Conservation (phyloP, 2,329 filamentous ascomycete species). For the Albophoma yamanashiensis region DNA sequence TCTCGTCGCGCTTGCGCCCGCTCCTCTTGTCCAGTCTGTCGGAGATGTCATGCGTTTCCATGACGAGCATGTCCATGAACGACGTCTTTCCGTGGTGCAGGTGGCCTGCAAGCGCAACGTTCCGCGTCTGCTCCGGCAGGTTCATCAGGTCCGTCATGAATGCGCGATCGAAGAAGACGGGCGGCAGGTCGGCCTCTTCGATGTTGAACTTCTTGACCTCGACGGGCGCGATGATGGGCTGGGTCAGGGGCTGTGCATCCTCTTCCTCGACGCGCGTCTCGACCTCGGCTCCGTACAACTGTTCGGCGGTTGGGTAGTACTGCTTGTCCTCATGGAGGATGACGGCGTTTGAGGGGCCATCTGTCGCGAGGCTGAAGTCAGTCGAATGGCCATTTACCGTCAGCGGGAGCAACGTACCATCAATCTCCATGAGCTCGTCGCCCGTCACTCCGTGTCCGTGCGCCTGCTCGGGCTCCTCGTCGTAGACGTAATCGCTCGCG, state of each 20-base stretch:
- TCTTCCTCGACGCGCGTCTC: slow-evolving; percentile 96
- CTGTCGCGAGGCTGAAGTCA: slow-evolving; percentile 20
- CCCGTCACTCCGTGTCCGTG: slow-evolving; percentile 37
- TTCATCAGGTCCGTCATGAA: slow-evolving; percentile 97
- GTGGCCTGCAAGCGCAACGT: slow-evolving; percentile 85
- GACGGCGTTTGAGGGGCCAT: slow-evolving; percentile 91
- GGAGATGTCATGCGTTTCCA: slow-evolving; percentile 84
- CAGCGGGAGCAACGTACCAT: slow-evolving; percentile 41
- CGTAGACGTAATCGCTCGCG: slow-evolving; percentile 70
- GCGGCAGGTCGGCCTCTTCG: slow-evolving; percentile 82
- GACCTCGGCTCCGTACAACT: slow-evolving; percentile 89
- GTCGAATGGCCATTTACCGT: not conserved
- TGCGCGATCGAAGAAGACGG: slow-evolving; percentile 74
- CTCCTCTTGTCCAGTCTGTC: slow-evolving; percentile 70
- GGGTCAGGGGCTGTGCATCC: slow-evolving; percentile 82
- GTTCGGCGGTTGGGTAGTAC: slow-evolving; percentile 96
- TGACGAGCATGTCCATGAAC: slow-evolving; percentile 95
- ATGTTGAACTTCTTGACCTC: slow-evolving; percentile 94
- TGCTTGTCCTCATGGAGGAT: slow-evolving; percentile 98
- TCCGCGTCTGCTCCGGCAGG: slow-evolving; percentile 88
- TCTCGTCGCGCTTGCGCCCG: slow-evolving; percentile 75
- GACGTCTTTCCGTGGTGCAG: slow-evolving; percentile 97
- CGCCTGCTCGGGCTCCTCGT: slow-evolving; percentile 61
- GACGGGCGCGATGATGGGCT: slow-evolving; percentile 89
- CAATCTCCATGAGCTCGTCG: slow-evolving; percentile 90